Evolutionary conservation across 2,329 filamentous ascomycete genomes (phyloP), one percentile per base, ranked within the genome.

Genomic region (Hypoxylon sp.): DNA sequence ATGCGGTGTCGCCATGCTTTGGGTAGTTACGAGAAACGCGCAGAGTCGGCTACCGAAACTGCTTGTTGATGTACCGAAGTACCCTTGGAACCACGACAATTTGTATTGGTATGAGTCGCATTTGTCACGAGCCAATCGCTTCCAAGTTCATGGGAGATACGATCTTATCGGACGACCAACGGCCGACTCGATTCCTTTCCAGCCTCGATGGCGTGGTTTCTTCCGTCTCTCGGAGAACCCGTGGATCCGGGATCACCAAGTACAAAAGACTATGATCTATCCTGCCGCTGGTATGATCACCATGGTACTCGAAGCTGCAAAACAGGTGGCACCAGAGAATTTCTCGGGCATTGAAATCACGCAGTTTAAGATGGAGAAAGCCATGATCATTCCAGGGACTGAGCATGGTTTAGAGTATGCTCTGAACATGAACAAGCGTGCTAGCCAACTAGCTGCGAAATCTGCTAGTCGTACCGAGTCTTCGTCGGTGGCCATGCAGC

Each of bases 81-180:
- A 88, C 65, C 80, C 83, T 2, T 88, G 86, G 85, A 86, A 87
- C 30, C 86, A 87, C 63, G 75, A 78, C 25, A 84, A 81, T 25
- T 77, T 74, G 0, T 86, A 87, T 72, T 88, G 86, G 86, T 81
- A 85, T 65, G 86, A 88, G 64, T 83, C 83, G 1, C 81, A 84
- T 43, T 72, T 84, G 2, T 83, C 82, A 19, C 72, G 75, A 13
- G 78, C 81, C 10, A 80, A 81, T 50, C 80, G 85, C 2, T 81
- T 83, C 62, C 79, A 84, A 13, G 76, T 80, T 25, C 81, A 81
- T 57, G 80, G 81, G 1, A 79, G 85, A 10, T 82, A 84, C 46
- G 86, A 88, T 63, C 78, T 88, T 1, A 82, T 88, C 25, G 86
- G 86, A 0, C 78, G 81, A 1, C 82, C 79, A 0, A 80, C 80